A percentile compares a stretch with the other conserved stretches of the same genome.
Conservation (phyloP, 2,329 filamentous ascomycete species). For the Magnaporthiopsis incrustans region DNA sequence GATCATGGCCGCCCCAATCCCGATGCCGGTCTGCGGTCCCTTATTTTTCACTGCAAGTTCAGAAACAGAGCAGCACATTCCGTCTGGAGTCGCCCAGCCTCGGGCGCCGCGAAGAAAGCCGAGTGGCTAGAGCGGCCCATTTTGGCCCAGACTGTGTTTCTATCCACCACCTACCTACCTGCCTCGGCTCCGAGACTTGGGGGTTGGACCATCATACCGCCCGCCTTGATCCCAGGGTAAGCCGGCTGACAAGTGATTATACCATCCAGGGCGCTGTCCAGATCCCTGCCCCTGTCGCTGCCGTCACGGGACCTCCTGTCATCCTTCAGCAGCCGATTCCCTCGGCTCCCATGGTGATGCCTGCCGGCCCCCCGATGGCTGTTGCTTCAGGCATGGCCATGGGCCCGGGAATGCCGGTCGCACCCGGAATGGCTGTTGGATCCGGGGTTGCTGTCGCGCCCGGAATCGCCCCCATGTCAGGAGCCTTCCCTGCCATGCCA, state of each 20-base stretch:
- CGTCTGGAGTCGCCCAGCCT: neutral
- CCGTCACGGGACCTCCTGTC: slow-evolving; percentile 13
- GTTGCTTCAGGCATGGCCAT: slow-evolving; percentile 10
- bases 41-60: slow-evolving; percentile 7
- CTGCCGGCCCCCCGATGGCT: slow-evolving; percentile 8
- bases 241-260: neutral
- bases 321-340: slow-evolving; percentile 16
- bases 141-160: neutral
- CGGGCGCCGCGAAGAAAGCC: neutral
- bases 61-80: neutral
- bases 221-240: neutral
- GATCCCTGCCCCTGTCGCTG: slow-evolving; percentile 8
- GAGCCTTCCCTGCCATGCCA: slow-evolving; percentile 10
- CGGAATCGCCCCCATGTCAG: slow-evolving; percentile 9
- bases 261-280: slow-evolving; percentile 1
- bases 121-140: neutral
- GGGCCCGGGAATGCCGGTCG: neutral
- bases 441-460: neutral
- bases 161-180: neutral
- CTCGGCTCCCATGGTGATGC: slow-evolving; percentile 11
- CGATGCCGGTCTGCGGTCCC: slow-evolving; percentile 3
- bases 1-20: neutral
- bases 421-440: neutral
- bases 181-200: neutral
- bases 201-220: neutral